These are phyloP conservation scores for Neofusicoccum kwambonambiense DNA, from an alignment of 2,329 filamentous ascomycete species.

Conservation along the genomic window DNA sequence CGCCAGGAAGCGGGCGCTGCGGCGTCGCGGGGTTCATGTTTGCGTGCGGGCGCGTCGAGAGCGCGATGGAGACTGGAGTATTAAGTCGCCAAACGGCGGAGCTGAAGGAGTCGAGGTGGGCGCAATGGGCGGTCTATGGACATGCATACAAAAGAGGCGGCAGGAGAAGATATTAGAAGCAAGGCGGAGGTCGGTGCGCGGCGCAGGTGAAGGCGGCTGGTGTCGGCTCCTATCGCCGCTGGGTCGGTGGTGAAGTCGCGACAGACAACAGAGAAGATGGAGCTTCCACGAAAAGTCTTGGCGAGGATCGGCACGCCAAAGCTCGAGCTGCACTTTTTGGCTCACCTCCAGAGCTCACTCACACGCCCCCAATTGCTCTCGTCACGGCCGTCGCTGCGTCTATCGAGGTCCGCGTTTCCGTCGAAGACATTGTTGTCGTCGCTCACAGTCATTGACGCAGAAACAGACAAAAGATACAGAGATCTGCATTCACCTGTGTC, in stretches of 20 bases:
- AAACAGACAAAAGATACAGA: not conserved
- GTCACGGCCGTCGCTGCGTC: not conserved
- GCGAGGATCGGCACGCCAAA: not conserved
- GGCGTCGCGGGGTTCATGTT: conserved; percentile 53
- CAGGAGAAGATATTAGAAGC: not conserved
- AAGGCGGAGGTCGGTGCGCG: not conserved
- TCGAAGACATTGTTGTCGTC: not conserved
- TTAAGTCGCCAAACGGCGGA: conserved; percentile 11
- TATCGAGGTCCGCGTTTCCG: not conserved
- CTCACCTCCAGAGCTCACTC: not conserved
- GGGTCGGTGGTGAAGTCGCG: conserved; percentile 2
- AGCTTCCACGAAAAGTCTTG: conserved; percentile 6
- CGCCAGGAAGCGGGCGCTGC: conserved; percentile 70
- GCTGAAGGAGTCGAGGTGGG: conserved; percentile 5
- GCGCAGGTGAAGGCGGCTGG: not conserved
- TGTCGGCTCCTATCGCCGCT: not conserved
- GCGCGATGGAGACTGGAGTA: conserved; percentile 6
- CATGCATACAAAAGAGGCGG: conserved; percentile 11
- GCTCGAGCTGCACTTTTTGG: not conserved
- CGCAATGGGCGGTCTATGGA: not conserved
- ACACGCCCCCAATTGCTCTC: not conserved
- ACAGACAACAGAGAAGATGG: not conserved
- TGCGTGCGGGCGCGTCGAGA: conserved; percentile 10
- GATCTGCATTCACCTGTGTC: not conserved
- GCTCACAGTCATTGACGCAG: not conserved